Base-by-base conservation (phyloP, 2,329 filamentous ascomycete genomes). In the Cytospora mali region DNA sequence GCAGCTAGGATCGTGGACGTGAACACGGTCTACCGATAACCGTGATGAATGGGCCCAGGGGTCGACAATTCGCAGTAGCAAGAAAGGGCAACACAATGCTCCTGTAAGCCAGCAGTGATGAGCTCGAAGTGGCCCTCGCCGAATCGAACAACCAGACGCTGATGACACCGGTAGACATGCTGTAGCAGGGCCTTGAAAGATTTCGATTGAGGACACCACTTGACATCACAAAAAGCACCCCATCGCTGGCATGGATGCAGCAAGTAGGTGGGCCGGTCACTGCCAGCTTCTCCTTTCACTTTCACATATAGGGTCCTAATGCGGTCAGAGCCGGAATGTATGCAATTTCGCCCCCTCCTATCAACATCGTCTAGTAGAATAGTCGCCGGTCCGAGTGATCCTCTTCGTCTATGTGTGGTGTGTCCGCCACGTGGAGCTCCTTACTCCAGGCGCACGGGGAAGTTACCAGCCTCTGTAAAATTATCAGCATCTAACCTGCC, bases 401-500 rank as follows among this genome's bases (percentile, higher is more conserved):
- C 31, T 62, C 53, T 39, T 18, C 62, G 50, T 67, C 67, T 67
- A 57, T 54, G 52, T 48, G 33, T 64, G 29, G 53, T 57, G 28
- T 29, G 6, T 35, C 49, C 29, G n/a, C 48, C 48, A 46, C 39
- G 11, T 46, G n/a, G 21, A 16, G 7, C 46, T 31, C 61, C 68
- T 75, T 84, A 87, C 75, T 90, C 86, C 71, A 90, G 78, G 72
- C 85, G 84, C 70, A 78, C 84, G 53, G 88, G 88, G 80, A 90
- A 90, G 74, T 83, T 89, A 73, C 87, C 88, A 70, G 82, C 81
- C 76, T 88, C 88, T 89, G 74, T 67, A 27, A 9, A 35, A 59
- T 50, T 9, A 29, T 64, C 50, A 55, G 25, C 6, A 53, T 52
- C 18, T 81, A 90, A 76, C 18, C 42, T n/a, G 29, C 29, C 27